These are phyloP conservation scores for Huntiella savannae DNA, from an alignment of 2,329 filamentous ascomycete species.

Conservation along the genomic window DNA sequence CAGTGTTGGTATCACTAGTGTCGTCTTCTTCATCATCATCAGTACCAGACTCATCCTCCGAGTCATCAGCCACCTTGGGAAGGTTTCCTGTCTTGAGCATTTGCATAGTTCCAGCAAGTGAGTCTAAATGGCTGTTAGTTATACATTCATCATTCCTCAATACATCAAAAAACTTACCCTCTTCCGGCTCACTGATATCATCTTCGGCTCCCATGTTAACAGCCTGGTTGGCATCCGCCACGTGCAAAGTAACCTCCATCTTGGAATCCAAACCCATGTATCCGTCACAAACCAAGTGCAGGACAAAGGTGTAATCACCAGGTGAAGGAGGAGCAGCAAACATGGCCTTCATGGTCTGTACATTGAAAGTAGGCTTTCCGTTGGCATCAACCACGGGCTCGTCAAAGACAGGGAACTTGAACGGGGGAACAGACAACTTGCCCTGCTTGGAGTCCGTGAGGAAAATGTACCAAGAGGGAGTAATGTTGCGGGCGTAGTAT, in stretches of 20 bases:
- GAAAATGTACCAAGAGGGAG: conserved; percentile 86
- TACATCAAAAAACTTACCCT: conserved; percentile 46
- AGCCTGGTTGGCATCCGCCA: conserved; percentile 78
- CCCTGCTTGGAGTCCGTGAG: conserved; percentile 84
- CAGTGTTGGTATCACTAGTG: conserved; percentile 49
- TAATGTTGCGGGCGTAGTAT: conserved; percentile 74
- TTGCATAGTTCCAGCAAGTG: conserved; percentile 77
- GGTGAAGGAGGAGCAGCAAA: conserved; percentile 87
- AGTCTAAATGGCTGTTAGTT: conserved; percentile 38
- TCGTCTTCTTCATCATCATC: conserved; percentile 49
- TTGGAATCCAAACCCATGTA: conserved; percentile 90
- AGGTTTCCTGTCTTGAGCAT: conserved; percentile 56
- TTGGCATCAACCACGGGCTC: conserved; percentile 64
- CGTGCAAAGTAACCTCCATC: conserved; percentile 71
- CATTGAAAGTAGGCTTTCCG: conserved; percentile 76
- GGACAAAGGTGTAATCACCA: conserved; percentile 83
- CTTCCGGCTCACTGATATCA: conserved; percentile 93
- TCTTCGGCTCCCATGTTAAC: conserved; percentile 66
- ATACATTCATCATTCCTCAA: background rate
- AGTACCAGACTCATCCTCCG: conserved; percentile 67
- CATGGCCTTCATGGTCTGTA: conserved; percentile 93
- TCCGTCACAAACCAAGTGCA: conserved; percentile 85
- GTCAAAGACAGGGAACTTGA: conserved; percentile 86
- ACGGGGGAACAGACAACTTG: conserved; percentile 90
- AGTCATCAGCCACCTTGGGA: conserved; percentile 29